Evolutionary conservation across 202 grass and related monocot species (phyloP).

Genomic region (Schoenoplectus tabernaemontani): DNA sequence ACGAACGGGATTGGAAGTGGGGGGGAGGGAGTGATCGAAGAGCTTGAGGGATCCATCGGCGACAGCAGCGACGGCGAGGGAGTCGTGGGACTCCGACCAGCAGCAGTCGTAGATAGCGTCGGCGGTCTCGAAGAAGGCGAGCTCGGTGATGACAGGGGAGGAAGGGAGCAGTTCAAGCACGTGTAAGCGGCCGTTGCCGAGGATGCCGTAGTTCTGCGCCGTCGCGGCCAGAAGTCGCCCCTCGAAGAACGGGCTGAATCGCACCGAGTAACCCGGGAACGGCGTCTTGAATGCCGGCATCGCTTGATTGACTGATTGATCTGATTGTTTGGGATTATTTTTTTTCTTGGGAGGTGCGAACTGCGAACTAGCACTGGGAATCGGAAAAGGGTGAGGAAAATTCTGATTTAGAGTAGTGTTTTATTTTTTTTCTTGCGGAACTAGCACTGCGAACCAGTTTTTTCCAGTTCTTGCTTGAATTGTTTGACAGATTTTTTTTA

Average conservation of each 20-base stretch:
- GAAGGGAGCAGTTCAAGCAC: constrained; percentile 58
- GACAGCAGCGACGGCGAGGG: constrained; percentile 65
- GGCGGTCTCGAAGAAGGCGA: constrained; percentile 76
- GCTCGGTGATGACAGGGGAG: constrained; percentile 22
- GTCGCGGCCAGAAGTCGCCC: constrained; percentile 60
- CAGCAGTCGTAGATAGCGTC: constrained; percentile 89
- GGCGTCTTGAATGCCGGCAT: constrained; percentile 90
- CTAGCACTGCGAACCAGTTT: no score
- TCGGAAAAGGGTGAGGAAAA: no score
- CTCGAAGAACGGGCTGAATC: constrained; percentile 97
- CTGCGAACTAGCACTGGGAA: no score
- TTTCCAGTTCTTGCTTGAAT: no score
- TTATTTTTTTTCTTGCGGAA: no score
- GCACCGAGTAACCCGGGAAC: constrained; percentile 67
- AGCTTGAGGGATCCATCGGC: constrained; percentile 89
- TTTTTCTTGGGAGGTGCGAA: no score
- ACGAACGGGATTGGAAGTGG: constrained; percentile 63
- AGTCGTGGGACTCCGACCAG: constrained; percentile 93
- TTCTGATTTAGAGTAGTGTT: no score
- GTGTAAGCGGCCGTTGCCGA: constrained; percentile 87
- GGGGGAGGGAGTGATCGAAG: constrained; percentile 64
- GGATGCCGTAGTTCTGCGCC: constrained; percentile 77
- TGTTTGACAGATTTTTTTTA: no score
- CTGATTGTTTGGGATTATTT: neutral
- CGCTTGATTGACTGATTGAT: no score